Evolutionary conservation across 352 stramenopile species (phyloP).

Genomic region (Globisporangium canariense): DNA sequence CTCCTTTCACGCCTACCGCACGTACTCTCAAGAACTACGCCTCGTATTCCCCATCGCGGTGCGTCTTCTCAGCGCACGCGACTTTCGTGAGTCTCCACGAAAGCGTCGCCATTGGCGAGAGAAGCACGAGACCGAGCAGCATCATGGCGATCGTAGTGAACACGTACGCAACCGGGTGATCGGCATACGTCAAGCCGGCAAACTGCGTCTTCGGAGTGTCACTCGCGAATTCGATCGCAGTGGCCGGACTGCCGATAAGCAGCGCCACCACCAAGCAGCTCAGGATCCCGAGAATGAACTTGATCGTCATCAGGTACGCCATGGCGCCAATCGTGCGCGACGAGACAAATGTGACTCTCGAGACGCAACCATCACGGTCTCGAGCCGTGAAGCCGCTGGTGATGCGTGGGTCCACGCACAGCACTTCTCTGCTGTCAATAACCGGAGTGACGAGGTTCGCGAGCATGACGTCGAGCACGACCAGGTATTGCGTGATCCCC

Average conservation of each 20-base stretch:
- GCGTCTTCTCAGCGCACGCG: constrained; percentile 11
- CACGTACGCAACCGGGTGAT: constrained; percentile 17
- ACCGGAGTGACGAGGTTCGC: constrained; percentile 21
- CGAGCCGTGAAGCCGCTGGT: constrained; percentile 25
- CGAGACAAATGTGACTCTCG: constrained; percentile 24
- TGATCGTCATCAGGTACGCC: constrained; percentile 42
- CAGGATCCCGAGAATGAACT: constrained; percentile 34
- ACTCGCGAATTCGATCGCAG: constrained; percentile 14
- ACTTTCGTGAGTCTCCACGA: constrained; percentile 13
- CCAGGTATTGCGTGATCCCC: constrained; percentile 16
- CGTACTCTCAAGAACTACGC: no score
- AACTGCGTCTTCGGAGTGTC: neutral
- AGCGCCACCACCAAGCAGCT: constrained; percentile 25
- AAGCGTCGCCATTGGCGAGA: constrained; percentile 10
- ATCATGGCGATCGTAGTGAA: constrained; percentile 2
- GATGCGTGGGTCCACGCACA: constrained; percentile 21
- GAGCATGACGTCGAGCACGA: constrained; percentile 21
- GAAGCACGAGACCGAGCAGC: constrained; percentile 5
- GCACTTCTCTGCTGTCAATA: constrained; percentile 5
- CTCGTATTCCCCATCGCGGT: no score
- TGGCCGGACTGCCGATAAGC: constrained; percentile 26
- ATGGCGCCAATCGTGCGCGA: constrained; percentile 30
- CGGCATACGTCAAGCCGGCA: constrained; percentile 9
- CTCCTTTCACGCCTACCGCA: no score
- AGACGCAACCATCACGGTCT: constrained; percentile 9